A percentile compares a stretch with the other conserved stretches of the same genome.
Evolutionary conservation across 2,329 filamentous ascomycete genomes (phyloP).

Genomic region (Curvularia sp.): DNA sequence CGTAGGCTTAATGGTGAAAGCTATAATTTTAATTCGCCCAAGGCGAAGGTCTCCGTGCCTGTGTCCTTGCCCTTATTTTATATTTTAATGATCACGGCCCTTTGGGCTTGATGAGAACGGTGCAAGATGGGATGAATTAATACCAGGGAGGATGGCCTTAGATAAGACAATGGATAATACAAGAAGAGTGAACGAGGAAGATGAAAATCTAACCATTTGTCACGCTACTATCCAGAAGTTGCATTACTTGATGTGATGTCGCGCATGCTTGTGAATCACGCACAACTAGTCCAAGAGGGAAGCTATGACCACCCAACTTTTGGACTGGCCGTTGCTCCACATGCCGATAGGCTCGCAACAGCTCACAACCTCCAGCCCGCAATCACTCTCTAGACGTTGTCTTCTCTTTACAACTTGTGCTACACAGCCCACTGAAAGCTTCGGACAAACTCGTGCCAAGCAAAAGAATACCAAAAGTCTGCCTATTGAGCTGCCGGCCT

Average conservation of each 20-base stretch:
- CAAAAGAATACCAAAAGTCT: not conserved
- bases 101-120: conserved; percentile 28
- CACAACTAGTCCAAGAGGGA: not conserved
- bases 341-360: conserved; percentile 6
- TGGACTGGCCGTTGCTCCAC: conserved; percentile 14
- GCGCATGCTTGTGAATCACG: not conserved
- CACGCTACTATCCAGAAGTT: not conserved
- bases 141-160: conserved; percentile 13
- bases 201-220: not conserved
- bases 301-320: conserved; percentile 35
- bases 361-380: not conserved
- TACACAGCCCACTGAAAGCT: not conserved
- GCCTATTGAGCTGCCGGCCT: not conserved
- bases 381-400: not conserved
- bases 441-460: not conserved
- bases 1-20: conserved; percentile 21
- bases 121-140: conserved; percentile 22
- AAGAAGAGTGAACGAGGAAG: conserved; percentile 9
- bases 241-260: not conserved
- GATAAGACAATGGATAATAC: conserved; percentile 23
- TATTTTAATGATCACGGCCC: conserved; percentile 40
- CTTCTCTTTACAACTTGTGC: not conserved
- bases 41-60: conserved; percentile 18
- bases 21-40: conserved; percentile 28
- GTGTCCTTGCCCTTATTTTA: conserved; percentile 32